Conservation (phyloP, 2,329 filamentous ascomycete species). For the Sphaceloma murrayae region DNA sequence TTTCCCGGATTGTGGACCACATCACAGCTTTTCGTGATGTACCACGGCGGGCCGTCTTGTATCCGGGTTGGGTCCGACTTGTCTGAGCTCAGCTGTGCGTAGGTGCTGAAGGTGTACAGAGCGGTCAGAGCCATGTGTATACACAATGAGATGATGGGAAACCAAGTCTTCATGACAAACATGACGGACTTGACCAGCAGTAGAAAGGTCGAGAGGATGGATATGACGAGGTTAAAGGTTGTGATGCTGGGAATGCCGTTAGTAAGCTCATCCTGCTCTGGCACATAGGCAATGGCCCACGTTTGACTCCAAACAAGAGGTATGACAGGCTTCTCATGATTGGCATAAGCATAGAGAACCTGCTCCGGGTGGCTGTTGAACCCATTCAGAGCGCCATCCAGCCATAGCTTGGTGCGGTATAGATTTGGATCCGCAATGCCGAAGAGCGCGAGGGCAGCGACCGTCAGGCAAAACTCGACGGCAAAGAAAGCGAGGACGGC, state of each 20-base stretch:
- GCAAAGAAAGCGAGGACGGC: slow-evolving; percentile 50
- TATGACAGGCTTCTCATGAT: slow-evolving; percentile 48
- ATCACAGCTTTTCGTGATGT: slow-evolving; percentile 60
- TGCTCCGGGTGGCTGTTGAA: slow-evolving; percentile 66
- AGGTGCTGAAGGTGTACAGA: slow-evolving; percentile 57
- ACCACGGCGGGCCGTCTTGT: slow-evolving; percentile 60
- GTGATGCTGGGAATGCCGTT: slow-evolving; percentile 49
- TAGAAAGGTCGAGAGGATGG: slow-evolving; percentile 66
- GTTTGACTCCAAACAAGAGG: slow-evolving; percentile 64
- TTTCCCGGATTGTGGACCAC: slow-evolving; percentile 40
- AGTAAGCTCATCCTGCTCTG: not conserved
- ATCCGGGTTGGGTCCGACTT: slow-evolving; percentile 54
- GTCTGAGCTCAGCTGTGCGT: slow-evolving; percentile 65
- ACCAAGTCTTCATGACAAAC: slow-evolving; percentile 59
- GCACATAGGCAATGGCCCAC: slow-evolving; percentile 42
- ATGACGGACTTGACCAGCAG: slow-evolving; percentile 60
- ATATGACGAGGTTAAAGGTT: slow-evolving; percentile 66
- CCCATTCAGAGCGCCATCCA: slow-evolving; percentile 57
- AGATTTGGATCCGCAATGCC: slow-evolving; percentile 64
- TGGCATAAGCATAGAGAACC: slow-evolving; percentile 63
- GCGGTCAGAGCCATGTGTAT: slow-evolving; percentile 49
- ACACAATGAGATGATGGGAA: slow-evolving; percentile 53
- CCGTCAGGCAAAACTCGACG: slow-evolving; percentile 55
- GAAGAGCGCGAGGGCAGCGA: slow-evolving; percentile 60
- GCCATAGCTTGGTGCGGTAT: slow-evolving; percentile 64